Evolutionary conservation across 805 yeast genomes (phyloP), one percentile per base, ranked within the genome.

Genomic region (Candida suzukii): DNA sequence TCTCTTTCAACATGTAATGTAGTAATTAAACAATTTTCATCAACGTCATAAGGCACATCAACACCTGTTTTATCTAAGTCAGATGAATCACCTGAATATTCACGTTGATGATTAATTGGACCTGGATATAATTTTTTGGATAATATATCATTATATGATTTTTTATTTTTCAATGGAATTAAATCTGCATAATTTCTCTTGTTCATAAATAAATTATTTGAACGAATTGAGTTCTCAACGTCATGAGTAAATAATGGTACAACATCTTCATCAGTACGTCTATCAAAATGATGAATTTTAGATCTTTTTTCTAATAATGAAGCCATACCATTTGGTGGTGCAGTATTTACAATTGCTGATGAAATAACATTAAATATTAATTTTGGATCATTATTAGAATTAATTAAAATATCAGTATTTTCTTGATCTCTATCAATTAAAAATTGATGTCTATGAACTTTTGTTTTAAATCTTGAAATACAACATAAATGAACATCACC

Each of bases 401-500:
- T 46, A 8, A 61, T 57, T 20, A 72, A 48, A 6, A 74, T 61
- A 16, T 66, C 56, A 14, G 60, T 56, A 45, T 74, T 72, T 16
- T 67, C 61, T n/a, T 58, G 55, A 34, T 63, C 52, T 21, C 61
- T 57, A 3, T 55, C 58, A 2, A 62, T 48, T 24, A 58, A 48
- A 32, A 63, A 53, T 16, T 67, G 48, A 49, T 71, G 71, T 17
- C 67, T 49, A 38, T 67, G 70, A 39, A 68, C 48, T 51, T 74
- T 73, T 8, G 88, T 63, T 52, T 74, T 74, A 62, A 91, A 74
- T 50, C 95, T 68, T 12, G 96, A 95, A 43, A 90, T 62, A 35
- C 90, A 83, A 42, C 93, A 82, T 49, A 91, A 68, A 63, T 93
- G 99, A 34, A 93, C 98, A 57, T 91, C 99, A 25, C 99, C 99